phyloP scores from a whole-genome alignment of 148 eudicot species.

The Nepenthes mirabilis region DNA sequence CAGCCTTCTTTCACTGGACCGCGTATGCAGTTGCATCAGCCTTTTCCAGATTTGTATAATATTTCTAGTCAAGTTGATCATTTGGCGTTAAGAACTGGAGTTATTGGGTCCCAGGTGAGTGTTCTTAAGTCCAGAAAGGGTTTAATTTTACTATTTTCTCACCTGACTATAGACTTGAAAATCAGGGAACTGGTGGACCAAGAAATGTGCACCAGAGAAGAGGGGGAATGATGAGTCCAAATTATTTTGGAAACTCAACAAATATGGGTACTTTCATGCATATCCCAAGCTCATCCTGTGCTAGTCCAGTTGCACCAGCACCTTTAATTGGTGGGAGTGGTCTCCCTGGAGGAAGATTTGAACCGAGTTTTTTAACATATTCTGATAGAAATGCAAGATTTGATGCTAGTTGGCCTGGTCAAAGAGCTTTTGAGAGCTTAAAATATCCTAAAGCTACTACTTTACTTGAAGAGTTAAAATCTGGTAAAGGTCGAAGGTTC shows the following conservation, averaged over 20 bases:
- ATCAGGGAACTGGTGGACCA: constrained; percentile 29
- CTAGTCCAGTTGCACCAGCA: constrained; percentile 68
- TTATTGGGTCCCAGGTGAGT: constrained; percentile 28
- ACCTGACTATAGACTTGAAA: constrained; percentile 29
- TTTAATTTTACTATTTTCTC: constrained; percentile 20
- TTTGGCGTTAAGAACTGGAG: constrained; percentile 24
- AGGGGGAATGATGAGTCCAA: constrained; percentile 20
- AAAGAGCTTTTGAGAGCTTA: constrained; percentile 35
- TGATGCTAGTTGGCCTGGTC: constrained; percentile 56
- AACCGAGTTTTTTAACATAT: constrained; percentile 30
- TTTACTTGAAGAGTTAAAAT: constrained; percentile 78
- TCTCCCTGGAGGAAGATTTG: constrained; percentile 45
- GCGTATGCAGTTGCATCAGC: constrained; percentile 40
- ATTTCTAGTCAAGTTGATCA: constrained; percentile 37
- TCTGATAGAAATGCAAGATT: constrained; percentile 41
- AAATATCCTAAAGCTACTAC: constrained; percentile 45
- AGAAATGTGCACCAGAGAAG: constrained; percentile 27
- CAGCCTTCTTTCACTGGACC: constrained; percentile 42
- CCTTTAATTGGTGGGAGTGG: constrained; percentile 47
- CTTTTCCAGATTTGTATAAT: constrained; percentile 36
- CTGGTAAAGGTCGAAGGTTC: constrained; percentile 50
- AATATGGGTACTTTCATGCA: constrained; percentile 41
- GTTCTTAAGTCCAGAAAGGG: constrained; percentile 21
- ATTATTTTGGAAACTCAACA: constrained; percentile 38
- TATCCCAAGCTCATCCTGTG: constrained; percentile 40